Evolutionary conservation across 805 yeast genomes (phyloP).

Genomic region (Pichia californica): DNA sequence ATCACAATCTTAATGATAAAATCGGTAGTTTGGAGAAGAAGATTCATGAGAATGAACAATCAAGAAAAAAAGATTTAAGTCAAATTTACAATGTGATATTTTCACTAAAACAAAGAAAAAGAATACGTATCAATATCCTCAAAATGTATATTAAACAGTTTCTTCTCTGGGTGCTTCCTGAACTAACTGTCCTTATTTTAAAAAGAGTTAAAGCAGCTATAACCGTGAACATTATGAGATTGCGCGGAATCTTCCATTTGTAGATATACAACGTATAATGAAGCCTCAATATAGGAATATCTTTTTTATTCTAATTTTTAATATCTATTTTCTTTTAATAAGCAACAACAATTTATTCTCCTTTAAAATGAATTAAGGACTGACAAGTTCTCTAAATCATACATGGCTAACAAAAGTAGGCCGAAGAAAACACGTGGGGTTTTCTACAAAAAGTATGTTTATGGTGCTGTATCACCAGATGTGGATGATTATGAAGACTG

Average conservation of each 20-base stretch:
- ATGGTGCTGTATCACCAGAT: slow-evolving; percentile 27
- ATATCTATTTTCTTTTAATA: too few species aligned
- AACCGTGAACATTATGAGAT: too few species aligned
- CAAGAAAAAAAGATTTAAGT: neutral
- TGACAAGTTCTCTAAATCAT: too few species aligned
- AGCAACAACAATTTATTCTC: too few species aligned
- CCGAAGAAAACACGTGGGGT: slow-evolving; percentile 80
- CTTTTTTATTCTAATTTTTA: too few species aligned
- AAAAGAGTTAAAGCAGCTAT: too few species aligned
- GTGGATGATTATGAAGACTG: neutral
- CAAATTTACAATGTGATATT: neutral
- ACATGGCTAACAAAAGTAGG: slow-evolving; percentile 82
- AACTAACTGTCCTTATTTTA: too few species aligned
- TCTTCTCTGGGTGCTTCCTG: neutral
- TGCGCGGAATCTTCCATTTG: too few species aligned
- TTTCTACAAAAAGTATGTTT: slow-evolving; percentile 62
- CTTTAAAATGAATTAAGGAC: too few species aligned
- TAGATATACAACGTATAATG: too few species aligned
- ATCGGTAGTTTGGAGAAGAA: slow-evolving; percentile 10
- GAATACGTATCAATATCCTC: neutral
- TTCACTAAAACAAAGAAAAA: slow-evolving; percentile 3
- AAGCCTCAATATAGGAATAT: too few species aligned
- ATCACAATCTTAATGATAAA: slow-evolving; percentile 10
- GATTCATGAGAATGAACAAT: neutral
- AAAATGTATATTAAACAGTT: slow-evolving; percentile 5